Percentiles rank a stretch among this genome's conserved stretches.
Conservation (phyloP, 2,329 filamentous ascomycete species). For the Venturia nashicola region DNA sequence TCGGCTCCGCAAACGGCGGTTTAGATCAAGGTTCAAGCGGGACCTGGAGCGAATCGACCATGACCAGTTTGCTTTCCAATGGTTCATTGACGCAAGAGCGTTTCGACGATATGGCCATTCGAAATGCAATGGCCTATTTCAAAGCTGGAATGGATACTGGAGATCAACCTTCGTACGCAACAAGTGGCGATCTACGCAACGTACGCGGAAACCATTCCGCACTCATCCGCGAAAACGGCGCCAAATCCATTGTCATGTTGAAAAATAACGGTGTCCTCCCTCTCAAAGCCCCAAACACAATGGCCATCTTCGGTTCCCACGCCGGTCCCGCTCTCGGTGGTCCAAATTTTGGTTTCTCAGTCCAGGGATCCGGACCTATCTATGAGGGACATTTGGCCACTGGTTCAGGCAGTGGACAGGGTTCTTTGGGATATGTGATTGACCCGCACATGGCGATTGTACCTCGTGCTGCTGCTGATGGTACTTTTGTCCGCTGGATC, state of each 20-base stretch:
- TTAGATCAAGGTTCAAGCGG: conserved; percentile 66
- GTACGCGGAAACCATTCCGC: conserved; percentile 63
- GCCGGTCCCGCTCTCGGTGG: conserved; percentile 64
- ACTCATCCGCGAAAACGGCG: conserved; percentile 63
- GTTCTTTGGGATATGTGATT: conserved; percentile 76
- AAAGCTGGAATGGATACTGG: conserved; percentile 45
- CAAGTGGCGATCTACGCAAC: conserved; percentile 47
- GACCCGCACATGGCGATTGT: conserved; percentile 55
- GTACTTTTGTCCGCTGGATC: conserved; percentile 54
- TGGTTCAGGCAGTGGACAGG: conserved; percentile 83
- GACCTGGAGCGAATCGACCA: conserved; percentile 84
- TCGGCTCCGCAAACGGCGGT: conserved; percentile 66
- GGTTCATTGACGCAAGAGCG: conserved; percentile 79
- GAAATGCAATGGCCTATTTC: conserved; percentile 59
- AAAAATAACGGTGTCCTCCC: conserved; percentile 46
- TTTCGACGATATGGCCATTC: conserved; percentile 81
- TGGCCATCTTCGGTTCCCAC: conserved; percentile 54
- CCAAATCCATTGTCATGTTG: conserved; percentile 73
- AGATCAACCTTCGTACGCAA: conserved; percentile 25
- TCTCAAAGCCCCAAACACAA: conserved; percentile 30
- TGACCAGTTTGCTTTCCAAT: conserved; percentile 66
- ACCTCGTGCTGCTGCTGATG: conserved; percentile 56
- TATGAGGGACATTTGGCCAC: conserved; percentile 76
- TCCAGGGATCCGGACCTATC: neutral
- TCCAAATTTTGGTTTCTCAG: conserved; percentile 55